Evolutionary conservation across 1,284 basidiomycete genomes (phyloP), one percentile per base, ranked within the genome.

Genomic region (Apiotrichum porosum): DNA sequence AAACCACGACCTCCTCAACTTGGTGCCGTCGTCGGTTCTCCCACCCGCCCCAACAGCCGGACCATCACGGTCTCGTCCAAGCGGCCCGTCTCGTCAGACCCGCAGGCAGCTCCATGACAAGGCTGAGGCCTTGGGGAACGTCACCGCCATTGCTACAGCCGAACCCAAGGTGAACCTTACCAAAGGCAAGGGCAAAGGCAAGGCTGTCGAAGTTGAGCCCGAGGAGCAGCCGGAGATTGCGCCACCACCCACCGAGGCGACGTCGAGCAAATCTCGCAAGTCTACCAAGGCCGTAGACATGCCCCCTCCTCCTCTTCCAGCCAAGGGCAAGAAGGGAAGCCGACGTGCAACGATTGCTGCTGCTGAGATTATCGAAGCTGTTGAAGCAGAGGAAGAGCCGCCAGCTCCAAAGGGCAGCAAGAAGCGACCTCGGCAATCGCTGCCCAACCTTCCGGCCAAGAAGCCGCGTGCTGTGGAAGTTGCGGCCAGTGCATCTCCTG

Each of bases 61-160:
- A 2, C 64, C 66, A 4, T 67, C 68, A 6, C 46, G 60, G 17
- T 38, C 48, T 15, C 52, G 59, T 3, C 10, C 41, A 2, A 14
- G 37, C 1, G 28, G 55, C 0, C 59, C 66, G 5, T 37, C 63
- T 14, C 51, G 69, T 4, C 66, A 63, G 9, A 71, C 69, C 12
- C 60, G 69, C 19, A 64, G 65, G 18, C 58, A 61, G 47, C 65
- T 65, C 1, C 61, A 65, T 17, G 62, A 60, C 31, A 58, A 61
- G 43, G 58, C 65, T 1, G 63, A 68, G 40, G 44, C 64, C 6
- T 41, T 69, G 5, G 57, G 55, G 1, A 34, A 59, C 17, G 50
- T 61, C 9, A 52, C 51, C 1, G 35, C 44, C 1, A 22, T 48
- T 17, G 41, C 39, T 10, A 37, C 19, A 9, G 36, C 18, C 36